Percentiles rank a stretch among this genome's conserved stretches.
Conservation (phyloP, 306 rosid genomes). For the Hippophae tibetana region DNA sequence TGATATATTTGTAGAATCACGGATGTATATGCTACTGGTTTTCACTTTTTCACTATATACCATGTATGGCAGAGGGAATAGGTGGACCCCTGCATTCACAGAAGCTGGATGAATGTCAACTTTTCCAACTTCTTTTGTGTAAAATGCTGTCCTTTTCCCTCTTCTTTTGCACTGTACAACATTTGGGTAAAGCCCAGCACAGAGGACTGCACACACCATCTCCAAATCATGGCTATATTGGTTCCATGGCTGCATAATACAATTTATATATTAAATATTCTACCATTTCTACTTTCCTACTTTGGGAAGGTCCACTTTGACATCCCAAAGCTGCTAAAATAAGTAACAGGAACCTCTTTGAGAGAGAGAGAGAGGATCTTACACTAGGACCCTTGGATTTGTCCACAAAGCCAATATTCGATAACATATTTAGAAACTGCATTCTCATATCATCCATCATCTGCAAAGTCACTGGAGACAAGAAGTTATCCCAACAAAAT, state of each 20-base stretch:
- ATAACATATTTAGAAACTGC: constrained; percentile 76
- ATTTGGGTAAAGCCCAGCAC: constrained; percentile 93
- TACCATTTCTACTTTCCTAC: too few relatives aligned
- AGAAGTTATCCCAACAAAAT: constrained; percentile 86
- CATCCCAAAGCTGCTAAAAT: not conserved
- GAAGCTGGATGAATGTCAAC: constrained; percentile 95
- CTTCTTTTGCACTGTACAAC: constrained; percentile 94
- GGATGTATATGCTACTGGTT: constrained; percentile 59
- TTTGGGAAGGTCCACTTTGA: too few relatives aligned
- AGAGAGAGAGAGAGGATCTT: constrained; percentile 21
- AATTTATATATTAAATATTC: too few relatives aligned
- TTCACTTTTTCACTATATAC: constrained; percentile 94
- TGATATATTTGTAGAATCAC: constrained; percentile 89
- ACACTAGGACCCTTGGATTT: constrained; percentile 64
- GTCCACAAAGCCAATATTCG: constrained; percentile 90
- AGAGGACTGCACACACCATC: constrained; percentile 90
- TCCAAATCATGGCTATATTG: constrained; percentile 82
- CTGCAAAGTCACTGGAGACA: constrained; percentile 79
- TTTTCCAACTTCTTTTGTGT: constrained; percentile 90
- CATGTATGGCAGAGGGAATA: constrained; percentile 92
- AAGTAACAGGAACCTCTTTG: constrained; percentile 1
- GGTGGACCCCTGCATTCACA: constrained; percentile 84
- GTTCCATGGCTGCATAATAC: constrained; percentile 65
- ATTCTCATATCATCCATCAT: constrained; percentile 94
- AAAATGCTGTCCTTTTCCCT: constrained; percentile 75